A percentile compares a stretch with the other conserved stretches of the same genome.
These are phyloP conservation scores for Grigorovia jiainica DNA, from an alignment of 805 yeast species.

Conservation along the genomic window DNA sequence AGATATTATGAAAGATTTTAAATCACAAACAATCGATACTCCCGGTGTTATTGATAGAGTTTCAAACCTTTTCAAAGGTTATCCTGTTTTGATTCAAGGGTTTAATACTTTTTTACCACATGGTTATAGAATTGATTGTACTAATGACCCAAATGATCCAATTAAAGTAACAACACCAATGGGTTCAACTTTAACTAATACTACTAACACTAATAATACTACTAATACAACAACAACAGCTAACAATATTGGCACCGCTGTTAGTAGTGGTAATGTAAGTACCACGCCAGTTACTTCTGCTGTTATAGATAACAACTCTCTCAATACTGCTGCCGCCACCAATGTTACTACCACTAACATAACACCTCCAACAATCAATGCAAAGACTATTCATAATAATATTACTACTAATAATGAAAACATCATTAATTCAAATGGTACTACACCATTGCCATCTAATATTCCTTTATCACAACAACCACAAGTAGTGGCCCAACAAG, in stretches of 20 bases:
- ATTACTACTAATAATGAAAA: too few relatives aligned
- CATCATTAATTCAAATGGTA: slow-evolving; percentile 1
- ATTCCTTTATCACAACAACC: slow-evolving; percentile 11
- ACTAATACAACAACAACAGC: neutral
- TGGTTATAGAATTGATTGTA: slow-evolving; percentile 89
- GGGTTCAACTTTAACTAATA: slow-evolving; percentile 42
- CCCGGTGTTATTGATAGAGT: slow-evolving; percentile 98
- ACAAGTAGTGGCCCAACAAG: neutral
- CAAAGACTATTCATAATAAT: too few relatives aligned
- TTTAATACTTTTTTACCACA: slow-evolving; percentile 96
- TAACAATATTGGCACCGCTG: neutral
- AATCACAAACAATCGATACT: slow-evolving; percentile 90
- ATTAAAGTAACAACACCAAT: slow-evolving; percentile 92
- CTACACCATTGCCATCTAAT: neutral
- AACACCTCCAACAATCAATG: slow-evolving; percentile 5
- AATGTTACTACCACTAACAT: too few relatives aligned
- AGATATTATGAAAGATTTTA: slow-evolving; percentile 98
- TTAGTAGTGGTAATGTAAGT: too few relatives aligned
- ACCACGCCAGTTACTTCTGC: neutral
- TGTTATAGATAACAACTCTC: too few relatives aligned
- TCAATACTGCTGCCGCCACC: slow-evolving; percentile 7
- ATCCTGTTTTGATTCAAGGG: slow-evolving; percentile 89
- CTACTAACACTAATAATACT: neutral
- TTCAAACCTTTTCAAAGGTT: slow-evolving; percentile 82
- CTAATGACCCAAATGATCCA: slow-evolving; percentile 80